Conservation (phyloP, 106 monocot genomes). For the Phalaenopsis equestris region DNA sequence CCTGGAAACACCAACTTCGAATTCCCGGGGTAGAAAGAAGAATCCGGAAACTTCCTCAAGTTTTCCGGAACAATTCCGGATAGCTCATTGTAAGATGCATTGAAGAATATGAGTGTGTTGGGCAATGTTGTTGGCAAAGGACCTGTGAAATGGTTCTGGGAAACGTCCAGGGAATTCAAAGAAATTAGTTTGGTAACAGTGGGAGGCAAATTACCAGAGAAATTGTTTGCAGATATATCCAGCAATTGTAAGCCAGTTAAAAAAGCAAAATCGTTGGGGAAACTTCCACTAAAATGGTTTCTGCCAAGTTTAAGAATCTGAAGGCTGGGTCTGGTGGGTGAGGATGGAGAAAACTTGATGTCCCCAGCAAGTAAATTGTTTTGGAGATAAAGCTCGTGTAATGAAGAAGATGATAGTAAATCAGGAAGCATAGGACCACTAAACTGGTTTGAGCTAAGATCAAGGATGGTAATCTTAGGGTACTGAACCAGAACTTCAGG, state of each 20-base stretch:
- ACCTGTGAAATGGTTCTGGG: slow-evolving; percentile 66
- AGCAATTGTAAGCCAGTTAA: slow-evolving; percentile 53
- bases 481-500: slow-evolving; percentile 47
- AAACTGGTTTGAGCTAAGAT: slow-evolving; percentile 68
- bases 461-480: slow-evolving; percentile 65
- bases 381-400: slow-evolving; percentile 68
- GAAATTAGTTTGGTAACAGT: slow-evolving; percentile 42
- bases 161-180: slow-evolving; percentile 69
- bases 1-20: slow-evolving; percentile 45
- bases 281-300: slow-evolving; percentile 64
- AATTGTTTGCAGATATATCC: slow-evolving; percentile 66
- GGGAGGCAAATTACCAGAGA: slow-evolving; percentile 63
- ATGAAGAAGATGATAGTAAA: slow-evolving; percentile 47
- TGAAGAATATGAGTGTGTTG: slow-evolving; percentile 45
- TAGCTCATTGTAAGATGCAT: slow-evolving; percentile 84
- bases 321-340: slow-evolving; percentile 36
- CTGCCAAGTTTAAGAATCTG: slow-evolving; percentile 54
- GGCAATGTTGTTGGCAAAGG: slow-evolving; percentile 56
- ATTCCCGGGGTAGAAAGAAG: slow-evolving; percentile 96
- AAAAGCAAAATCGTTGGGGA: slow-evolving; percentile 51
- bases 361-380: slow-evolving; percentile 53
- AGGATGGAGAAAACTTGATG: slow-evolving; percentile 34
- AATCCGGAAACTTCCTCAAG: slow-evolving; percentile 88
- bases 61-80: slow-evolving; percentile 74
- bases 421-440: slow-evolving; percentile 35